phyloP scores from a whole-genome alignment of 129 eudicot genomes.

The Artemisia annua region DNA sequence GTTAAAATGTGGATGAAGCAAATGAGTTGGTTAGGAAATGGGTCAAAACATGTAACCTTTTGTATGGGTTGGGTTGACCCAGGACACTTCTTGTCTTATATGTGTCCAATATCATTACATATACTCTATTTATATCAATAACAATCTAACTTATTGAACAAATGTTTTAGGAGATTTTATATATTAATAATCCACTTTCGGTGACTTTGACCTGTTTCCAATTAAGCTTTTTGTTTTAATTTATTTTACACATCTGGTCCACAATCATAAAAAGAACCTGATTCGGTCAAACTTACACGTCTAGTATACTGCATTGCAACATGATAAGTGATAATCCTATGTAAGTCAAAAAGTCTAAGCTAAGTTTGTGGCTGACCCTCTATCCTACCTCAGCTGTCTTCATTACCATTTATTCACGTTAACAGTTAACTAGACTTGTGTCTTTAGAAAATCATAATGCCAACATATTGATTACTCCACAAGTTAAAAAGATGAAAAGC shows the following conservation, averaged over 20 bases:
- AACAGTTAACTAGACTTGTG: too few species aligned
- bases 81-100: neutral
- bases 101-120: neutral
- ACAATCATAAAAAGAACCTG: too few species aligned
- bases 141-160: too few species aligned
- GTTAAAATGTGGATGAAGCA: constrained; percentile 6
- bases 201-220: too few species aligned
- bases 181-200: too few species aligned
- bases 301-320: neutral
- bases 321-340: neutral
- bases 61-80: neutral
- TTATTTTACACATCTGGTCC: too few species aligned
- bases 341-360: neutral
- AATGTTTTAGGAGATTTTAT: too few species aligned
- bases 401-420: too few species aligned
- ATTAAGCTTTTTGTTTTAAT: too few species aligned
- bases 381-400: neutral
- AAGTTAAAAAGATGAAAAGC: constrained; percentile 7
- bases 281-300: too few species aligned
- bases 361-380: neutral
- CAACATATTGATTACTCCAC: neutral
- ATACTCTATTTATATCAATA: too few species aligned
- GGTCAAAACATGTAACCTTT: constrained; percentile 4
- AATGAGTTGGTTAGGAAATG: neutral
- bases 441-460: too few species aligned